Percentiles rank a stretch among this genome's conserved stretches.
Conservation (phyloP, 768 basidiomycete species). For the Ephemerocybe angulata region DNA sequence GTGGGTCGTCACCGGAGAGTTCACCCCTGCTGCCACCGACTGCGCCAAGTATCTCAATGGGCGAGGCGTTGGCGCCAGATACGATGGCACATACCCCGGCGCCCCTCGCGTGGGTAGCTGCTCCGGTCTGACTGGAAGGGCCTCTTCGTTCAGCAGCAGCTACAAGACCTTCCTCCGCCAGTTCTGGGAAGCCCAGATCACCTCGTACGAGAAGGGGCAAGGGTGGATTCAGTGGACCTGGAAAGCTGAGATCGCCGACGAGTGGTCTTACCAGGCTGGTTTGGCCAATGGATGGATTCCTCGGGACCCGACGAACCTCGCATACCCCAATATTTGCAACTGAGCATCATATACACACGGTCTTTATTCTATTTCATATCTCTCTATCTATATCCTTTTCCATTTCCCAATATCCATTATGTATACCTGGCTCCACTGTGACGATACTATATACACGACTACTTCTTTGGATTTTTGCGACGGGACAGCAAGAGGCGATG, state of each 20-base stretch:
- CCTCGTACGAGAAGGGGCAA: conserved; percentile 59
- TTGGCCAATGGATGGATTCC: conserved; percentile 85
- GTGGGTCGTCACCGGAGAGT: conserved; percentile 88
- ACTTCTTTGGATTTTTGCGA: too few relatives aligned
- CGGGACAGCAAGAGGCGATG: too few relatives aligned
- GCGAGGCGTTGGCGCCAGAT: conserved; percentile 64
- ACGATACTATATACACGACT: too few relatives aligned
- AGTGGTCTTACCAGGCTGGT: conserved; percentile 88
- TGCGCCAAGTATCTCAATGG: conserved; percentile 85
- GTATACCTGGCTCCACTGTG: too few relatives aligned
- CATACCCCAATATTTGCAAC: conserved; percentile 65
- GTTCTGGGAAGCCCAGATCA: conserved; percentile 82
- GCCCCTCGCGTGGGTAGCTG: conserved; percentile 73
- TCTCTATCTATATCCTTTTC: background rate
- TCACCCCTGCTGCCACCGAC: conserved; percentile 74
- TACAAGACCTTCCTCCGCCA: conserved; percentile 83
- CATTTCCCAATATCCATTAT: background rate
- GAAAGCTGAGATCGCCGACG: conserved; percentile 80
- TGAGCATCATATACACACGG: conserved; percentile 18
- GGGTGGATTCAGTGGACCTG: conserved; percentile 85
- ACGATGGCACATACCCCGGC: conserved; percentile 61
- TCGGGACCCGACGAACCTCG: conserved; percentile 39
- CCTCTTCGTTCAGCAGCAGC: conserved; percentile 63
- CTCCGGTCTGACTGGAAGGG: conserved; percentile 67
- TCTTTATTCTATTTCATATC: background rate